A percentile compares a stretch with the other conserved stretches of the same genome.
phyloP scores from a whole-genome alignment of 306 rosid genomes.

The Cucumis sativus region Cucumber_9930_V3 NC_026657.2:33122501-33123000 shows the following conservation, averaged over 20 bases:
- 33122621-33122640: slow-evolving; percentile 93
- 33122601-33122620: slow-evolving; percentile 95
- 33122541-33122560: slow-evolving; percentile 95
- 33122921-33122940: slow-evolving; percentile 78
- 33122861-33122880: slow-evolving; percentile 80
- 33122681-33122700: slow-evolving; percentile 95
- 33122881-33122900: slow-evolving; percentile 79
- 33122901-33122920: slow-evolving; percentile 87
- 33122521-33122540: slow-evolving; percentile 91
- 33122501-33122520: slow-evolving; percentile 73
- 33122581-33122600: slow-evolving; percentile 83
- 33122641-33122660: slow-evolving; percentile 92
- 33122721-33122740: slow-evolving; percentile 70
- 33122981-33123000: slow-evolving; percentile 76
- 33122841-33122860: slow-evolving; percentile 80
- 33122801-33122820: slow-evolving; percentile 94
- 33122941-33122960: slow-evolving; percentile 82
- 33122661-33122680: slow-evolving; percentile 94
- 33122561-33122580: slow-evolving; percentile 87
- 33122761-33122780: slow-evolving; percentile 75
- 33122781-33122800: slow-evolving; percentile 89
- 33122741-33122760: slow-evolving; percentile 69
- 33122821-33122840: slow-evolving; percentile 78
- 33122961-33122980: slow-evolving; percentile 72
- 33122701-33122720: slow-evolving; percentile 67